Conservation (phyloP, 2,329 filamentous ascomycete species). For the Claviceps maximensis region DNA sequence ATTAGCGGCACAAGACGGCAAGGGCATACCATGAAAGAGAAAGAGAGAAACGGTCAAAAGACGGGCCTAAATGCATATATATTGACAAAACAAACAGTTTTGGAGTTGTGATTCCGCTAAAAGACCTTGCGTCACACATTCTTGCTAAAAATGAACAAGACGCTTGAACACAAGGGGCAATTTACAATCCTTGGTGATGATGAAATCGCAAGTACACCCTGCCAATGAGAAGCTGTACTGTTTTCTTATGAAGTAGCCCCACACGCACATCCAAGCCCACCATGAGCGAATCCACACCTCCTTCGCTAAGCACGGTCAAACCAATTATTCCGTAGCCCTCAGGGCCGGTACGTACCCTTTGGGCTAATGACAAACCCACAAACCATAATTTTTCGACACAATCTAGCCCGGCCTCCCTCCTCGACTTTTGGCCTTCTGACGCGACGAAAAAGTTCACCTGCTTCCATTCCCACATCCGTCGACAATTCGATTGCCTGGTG, state of each 20-base stretch:
- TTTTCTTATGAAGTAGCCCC: not conserved
- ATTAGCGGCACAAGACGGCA: not conserved
- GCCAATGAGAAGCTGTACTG: not conserved
- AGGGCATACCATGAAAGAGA: not conserved
- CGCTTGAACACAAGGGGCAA: not conserved
- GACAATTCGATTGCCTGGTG: conserved; percentile 36
- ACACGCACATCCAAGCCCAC: too few species aligned
- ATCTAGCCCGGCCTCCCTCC: conserved; percentile 22
- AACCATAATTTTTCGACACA: conserved; percentile 26
- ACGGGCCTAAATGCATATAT: not conserved
- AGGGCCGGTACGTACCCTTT: conserved; percentile 17
- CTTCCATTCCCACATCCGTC: conserved; percentile 22
- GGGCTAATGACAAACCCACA: conserved; percentile 25
- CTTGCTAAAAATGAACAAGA: not conserved
- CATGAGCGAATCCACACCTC: not conserved
- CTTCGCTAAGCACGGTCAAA: conserved; percentile 12
- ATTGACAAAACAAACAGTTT: not conserved
- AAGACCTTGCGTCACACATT: not conserved
- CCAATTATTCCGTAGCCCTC: conserved; percentile 15
- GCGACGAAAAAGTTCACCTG: conserved; percentile 19
- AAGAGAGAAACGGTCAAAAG: not conserved
- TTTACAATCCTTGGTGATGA: not conserved
- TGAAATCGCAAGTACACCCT: not conserved
- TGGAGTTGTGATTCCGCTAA: not conserved
- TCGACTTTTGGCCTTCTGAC: conserved; percentile 10